Evolutionary conservation across 768 basidiomycete species (phyloP).

Genomic region (Pleurotus platypus): DNA sequence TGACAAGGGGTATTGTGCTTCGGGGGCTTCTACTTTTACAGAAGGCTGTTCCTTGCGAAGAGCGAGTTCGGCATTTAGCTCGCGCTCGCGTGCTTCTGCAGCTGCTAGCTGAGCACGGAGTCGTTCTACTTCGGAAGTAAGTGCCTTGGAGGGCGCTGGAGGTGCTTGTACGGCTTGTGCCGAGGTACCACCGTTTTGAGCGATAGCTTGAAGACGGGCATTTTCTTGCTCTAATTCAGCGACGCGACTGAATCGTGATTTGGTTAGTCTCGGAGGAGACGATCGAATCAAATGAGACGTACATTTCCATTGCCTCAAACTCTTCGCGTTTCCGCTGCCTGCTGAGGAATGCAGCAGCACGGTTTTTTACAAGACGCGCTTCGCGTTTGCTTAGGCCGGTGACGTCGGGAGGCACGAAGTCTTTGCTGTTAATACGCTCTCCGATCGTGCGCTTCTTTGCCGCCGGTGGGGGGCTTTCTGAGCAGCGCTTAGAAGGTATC

Average conservation of each 20-base stretch:
- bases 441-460: constrained; percentile 42
- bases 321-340: constrained; percentile 90
- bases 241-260: constrained; percentile 56
- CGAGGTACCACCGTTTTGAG: constrained; percentile 37
- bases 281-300: constrained; percentile 32
- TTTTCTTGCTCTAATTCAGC: constrained; percentile 84
- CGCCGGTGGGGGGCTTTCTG: constrained; percentile 34
- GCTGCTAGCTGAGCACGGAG: constrained; percentile 63
- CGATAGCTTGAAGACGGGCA: constrained; percentile 60
- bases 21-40: constrained; percentile 59
- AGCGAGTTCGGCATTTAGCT: constrained; percentile 61
- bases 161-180: constrained; percentile 12
- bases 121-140: constrained; percentile 60
- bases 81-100: constrained; percentile 63
- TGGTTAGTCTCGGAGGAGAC: constrained; percentile 11
- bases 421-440: constrained; percentile 63
- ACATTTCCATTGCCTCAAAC: constrained; percentile 90
- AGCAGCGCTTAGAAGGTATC: constrained; percentile 36
- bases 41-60: constrained; percentile 26
- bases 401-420: constrained; percentile 87
- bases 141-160: constrained; percentile 29
- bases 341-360: constrained; percentile 88
- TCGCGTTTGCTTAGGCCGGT: constrained; percentile 86
- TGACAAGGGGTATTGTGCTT: constrained; percentile 45
- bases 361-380: constrained; percentile 88